Evolutionary conservation across 768 basidiomycete species (phyloP), one percentile per base, ranked within the genome.

Genomic region (Mycena metata): DNA sequence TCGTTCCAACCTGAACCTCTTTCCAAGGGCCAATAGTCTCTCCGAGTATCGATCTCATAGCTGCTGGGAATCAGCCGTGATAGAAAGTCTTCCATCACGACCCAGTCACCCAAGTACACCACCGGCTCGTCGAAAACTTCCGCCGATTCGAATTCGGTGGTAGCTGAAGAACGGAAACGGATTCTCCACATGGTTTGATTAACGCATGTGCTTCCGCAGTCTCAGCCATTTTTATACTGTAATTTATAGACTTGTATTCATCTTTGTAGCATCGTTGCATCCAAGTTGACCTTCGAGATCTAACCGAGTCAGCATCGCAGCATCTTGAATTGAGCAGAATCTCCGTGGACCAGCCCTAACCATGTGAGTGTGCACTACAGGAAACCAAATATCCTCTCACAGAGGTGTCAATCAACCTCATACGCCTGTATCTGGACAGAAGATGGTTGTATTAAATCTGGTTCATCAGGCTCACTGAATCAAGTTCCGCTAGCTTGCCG

Each of bases 131-230:
- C 30, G n/a, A 30, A 30, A 30, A 30, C 30, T 30, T 6, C 30
- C 30, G 30, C 30, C 30, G 30, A 30, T 30, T 39, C 39, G 39
- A 6, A 30, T 30, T 39, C 39, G 39, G 11, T 39, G 39, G 39
- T 39, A 39, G 39, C 39, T 10, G 39, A 11, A 39, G 39, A 39
- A 39, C 39, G 10, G 10, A 39, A 39, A 39, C 39, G 50, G 33
- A 33, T 46, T n/a, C 64, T 39, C 56, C 47, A 50, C 64, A 50
- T 65, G 42, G 56, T 39, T 51, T 65, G 63, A 64, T 64, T 19
- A 24, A 57, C 26, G 50, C 8, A 24, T 24, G 42, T 45, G 24
- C 30, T 26, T 49, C 11, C 3, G 17, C 15, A n/a, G 42, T 41
- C 19, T 36, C 55, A 35, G 12, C 21, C 6, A 30, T 30, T 30